These are phyloP conservation scores for Kurtzmaniella quercitrusa DNA, from an alignment of 1,139 yeast genomes.

Conservation along the genomic window DNA sequence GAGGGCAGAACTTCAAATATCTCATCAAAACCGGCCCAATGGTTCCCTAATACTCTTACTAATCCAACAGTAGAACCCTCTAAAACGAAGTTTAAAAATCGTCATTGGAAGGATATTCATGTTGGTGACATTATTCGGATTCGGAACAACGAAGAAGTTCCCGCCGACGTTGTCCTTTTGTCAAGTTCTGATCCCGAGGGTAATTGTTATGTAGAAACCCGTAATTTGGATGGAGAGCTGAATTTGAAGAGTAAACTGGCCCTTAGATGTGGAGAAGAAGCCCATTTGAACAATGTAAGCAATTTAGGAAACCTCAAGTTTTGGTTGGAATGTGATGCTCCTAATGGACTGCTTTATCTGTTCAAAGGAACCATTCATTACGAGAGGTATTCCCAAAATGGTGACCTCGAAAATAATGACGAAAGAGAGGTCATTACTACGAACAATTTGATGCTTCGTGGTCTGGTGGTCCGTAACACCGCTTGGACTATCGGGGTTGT, in stretches of 20 bases:
- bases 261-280: constrained; percentile 59
- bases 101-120: constrained; percentile 81
- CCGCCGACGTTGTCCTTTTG: constrained; percentile 80
- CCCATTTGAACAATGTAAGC: constrained; percentile 53
- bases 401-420: constrained; percentile 34
- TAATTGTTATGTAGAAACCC: constrained; percentile 89
- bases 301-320: constrained; percentile 75
- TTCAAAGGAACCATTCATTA: constrained; percentile 83
- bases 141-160: constrained; percentile 84
- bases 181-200: constrained; percentile 88
- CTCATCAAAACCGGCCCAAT: constrained; percentile 3
- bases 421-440: constrained; percentile 73
- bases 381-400: constrained; percentile 39
- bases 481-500: constrained; percentile 92
- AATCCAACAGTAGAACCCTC: constrained; percentile 26
- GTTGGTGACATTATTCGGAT: constrained; percentile 90
- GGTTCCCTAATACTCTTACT: constrained; percentile 25
- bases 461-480: constrained; percentile 88
- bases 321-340: constrained; percentile 89
- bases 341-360: constrained; percentile 77
- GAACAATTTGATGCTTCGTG: constrained; percentile 80
- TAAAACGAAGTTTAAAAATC: constrained; percentile 49
- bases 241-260: constrained; percentile 81
- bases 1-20: constrained; percentile 9
- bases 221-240: constrained; percentile 94